Evolutionary conservation across 345 rosid genomes (phyloP).

Genomic region (Geranium brycei): DNA sequence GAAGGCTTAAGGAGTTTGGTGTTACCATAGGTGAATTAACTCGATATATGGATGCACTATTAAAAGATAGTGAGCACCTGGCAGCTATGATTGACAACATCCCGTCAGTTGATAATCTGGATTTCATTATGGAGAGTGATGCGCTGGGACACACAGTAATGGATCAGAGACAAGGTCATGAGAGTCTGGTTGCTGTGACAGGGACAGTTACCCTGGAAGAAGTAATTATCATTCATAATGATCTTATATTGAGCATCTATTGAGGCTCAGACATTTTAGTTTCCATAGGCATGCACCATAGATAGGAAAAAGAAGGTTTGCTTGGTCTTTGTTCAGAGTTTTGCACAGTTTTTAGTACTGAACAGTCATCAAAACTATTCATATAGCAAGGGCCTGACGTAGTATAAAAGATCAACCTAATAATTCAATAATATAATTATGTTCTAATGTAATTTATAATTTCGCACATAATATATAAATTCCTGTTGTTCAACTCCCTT

Average conservation of each 20-base stretch:
- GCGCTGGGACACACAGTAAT: slow-evolving; percentile 91
- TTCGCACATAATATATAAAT: background rate
- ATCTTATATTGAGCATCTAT: slow-evolving; percentile 4
- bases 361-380: background rate
- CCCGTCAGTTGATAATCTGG: slow-evolving; percentile 96
- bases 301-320: background rate
- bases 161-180: slow-evolving; percentile 98
- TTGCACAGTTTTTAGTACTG: background rate
- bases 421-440: background rate
- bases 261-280: background rate
- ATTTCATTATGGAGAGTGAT: slow-evolving; percentile 96
- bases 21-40: slow-evolving; percentile 94
- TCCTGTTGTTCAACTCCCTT: background rate
- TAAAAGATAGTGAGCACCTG: slow-evolving; percentile 96
- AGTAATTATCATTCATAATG: slow-evolving; percentile 25
- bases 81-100: slow-evolving; percentile 97
- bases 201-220: slow-evolving; percentile 91
- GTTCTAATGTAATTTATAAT: too few relatives aligned
- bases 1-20: slow-evolving; percentile 97
- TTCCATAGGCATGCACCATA: background rate
- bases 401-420: background rate
- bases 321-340: background rate
- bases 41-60: slow-evolving; percentile 90
- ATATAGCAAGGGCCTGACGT: background rate
- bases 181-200: slow-evolving; percentile 70